A percentile compares a stretch with the other conserved stretches of the same genome.
These are phyloP conservation scores for Pulveroboletus sp. DNA, from an alignment of 768 basidiomycete species.

Conservation along the genomic window DNA sequence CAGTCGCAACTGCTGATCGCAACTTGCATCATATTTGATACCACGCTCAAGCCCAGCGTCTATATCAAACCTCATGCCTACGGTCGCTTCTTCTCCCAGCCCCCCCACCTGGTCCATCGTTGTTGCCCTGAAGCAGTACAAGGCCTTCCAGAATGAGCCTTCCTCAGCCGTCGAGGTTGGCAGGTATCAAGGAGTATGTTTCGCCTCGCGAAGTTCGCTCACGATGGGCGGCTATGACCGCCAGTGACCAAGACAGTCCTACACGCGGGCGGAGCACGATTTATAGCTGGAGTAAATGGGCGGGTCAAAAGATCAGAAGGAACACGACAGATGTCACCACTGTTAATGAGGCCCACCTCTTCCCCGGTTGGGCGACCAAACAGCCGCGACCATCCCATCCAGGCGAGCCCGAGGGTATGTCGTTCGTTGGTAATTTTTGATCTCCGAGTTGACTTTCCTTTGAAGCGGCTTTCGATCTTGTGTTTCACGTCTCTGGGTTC, in stretches of 20 bases:
- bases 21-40: too few relatives aligned
- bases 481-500: constrained; percentile 74
- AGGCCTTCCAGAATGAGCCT: constrained; percentile 21
- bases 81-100: constrained; percentile 7
- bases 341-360: constrained; percentile 52
- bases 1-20: too few relatives aligned
- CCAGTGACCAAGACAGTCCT: constrained; percentile 23
- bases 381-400: constrained; percentile 34
- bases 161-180: constrained; percentile 32
- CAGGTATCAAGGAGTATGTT: constrained; percentile 48
- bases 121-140: constrained; percentile 1
- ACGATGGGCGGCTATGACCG: constrained; percentile 11
- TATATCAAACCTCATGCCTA: constrained; percentile 11
- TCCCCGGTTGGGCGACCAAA: constrained; percentile 79
- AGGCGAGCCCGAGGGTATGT: constrained; percentile 28
- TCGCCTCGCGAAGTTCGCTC: constrained; percentile 39
- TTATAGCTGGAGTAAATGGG: constrained; percentile 61
- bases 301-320: constrained; percentile 50
- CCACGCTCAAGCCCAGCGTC: too few relatives aligned
- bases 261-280: constrained; percentile 19
- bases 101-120: not conserved
- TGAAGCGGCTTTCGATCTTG: constrained; percentile 60
- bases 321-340: constrained; percentile 21
- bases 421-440: not conserved
- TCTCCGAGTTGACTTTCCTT: not conserved